Evolutionary conservation across 495 filamentous ascomycete species (phyloP).

Genomic region (Trichocladium uniseriatum): DNA sequence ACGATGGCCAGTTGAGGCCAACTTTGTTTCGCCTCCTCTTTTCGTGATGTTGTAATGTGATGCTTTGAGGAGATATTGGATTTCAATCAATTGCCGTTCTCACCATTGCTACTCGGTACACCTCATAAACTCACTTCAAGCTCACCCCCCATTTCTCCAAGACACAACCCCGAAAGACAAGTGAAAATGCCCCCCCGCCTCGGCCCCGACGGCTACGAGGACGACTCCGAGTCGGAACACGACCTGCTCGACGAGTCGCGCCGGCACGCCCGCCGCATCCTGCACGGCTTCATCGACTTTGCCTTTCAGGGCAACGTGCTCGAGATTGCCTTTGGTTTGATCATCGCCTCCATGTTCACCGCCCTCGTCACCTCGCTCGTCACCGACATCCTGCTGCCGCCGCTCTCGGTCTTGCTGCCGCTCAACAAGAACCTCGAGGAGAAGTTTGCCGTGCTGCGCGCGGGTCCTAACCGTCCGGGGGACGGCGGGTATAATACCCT

Average conservation of each 20-base stretch:
- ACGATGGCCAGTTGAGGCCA: too few species aligned
- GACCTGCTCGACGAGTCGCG: conserved; percentile 29
- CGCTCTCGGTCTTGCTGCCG: conserved; percentile 59
- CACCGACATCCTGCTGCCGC: conserved; percentile 58
- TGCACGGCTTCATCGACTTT: conserved; percentile 59
- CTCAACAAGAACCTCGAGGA: conserved; percentile 63
- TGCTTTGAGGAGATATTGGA: too few species aligned
- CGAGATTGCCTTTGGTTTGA: conserved; percentile 66
- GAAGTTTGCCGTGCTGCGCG: conserved; percentile 59
- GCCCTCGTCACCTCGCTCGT: conserved; percentile 64
- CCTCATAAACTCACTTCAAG: too few species aligned
- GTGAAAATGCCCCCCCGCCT: conserved; percentile 17
- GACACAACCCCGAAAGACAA: background rate
- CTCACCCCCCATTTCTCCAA: background rate
- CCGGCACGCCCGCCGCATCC: conserved; percentile 35
- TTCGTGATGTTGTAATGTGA: too few species aligned
- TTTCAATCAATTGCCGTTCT: too few species aligned
- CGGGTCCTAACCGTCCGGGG: conserved; percentile 43
- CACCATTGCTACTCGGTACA: too few species aligned
- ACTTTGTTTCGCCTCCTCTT: too few species aligned
- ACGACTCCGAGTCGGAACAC: conserved; percentile 13
- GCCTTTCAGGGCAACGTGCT: conserved; percentile 67
- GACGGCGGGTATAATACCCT: conserved; percentile 57
- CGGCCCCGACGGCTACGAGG: conserved; percentile 22
- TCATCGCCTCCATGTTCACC: conserved; percentile 65